Conservation (phyloP, 2,329 filamentous ascomycete genomes). For the Beauveria caledonica region DNA sequence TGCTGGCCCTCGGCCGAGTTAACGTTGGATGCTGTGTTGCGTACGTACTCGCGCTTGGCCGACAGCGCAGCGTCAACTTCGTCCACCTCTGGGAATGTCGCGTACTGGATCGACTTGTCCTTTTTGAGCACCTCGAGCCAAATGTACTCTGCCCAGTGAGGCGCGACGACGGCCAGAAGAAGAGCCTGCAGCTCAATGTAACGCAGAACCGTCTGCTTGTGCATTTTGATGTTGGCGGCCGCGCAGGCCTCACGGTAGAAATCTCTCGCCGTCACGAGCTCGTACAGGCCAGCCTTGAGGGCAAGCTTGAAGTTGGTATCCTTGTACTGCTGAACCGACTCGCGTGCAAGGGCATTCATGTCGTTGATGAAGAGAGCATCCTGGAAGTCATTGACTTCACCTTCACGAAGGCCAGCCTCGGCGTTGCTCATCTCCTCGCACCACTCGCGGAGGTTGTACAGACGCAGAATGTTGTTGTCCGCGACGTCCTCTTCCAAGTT, state of each 20-base stretch:
- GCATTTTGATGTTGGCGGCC: slow-evolving; percentile 75
- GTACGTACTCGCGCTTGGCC: slow-evolving; percentile 76
- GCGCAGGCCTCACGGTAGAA: slow-evolving; percentile 80
- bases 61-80: slow-evolving; percentile 55
- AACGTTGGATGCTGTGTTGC: slow-evolving; percentile 67
- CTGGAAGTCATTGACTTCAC: slow-evolving; percentile 67
- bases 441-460: slow-evolving; percentile 80
- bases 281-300: slow-evolving; percentile 81
- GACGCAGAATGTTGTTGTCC: slow-evolving; percentile 79
- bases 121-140: slow-evolving; percentile 87
- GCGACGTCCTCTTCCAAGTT: slow-evolving; percentile 97
- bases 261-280: slow-evolving; percentile 81
- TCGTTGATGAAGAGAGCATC: slow-evolving; percentile 91
- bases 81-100: slow-evolving; percentile 62
- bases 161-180: slow-evolving; percentile 73
- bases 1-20: slow-evolving; percentile 70
- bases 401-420: slow-evolving; percentile 60
- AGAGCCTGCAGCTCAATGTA: slow-evolving; percentile 85
- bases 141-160: slow-evolving; percentile 91
- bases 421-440: slow-evolving; percentile 77
- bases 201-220: slow-evolving; percentile 66
- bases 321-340: slow-evolving; percentile 71
- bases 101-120: slow-evolving; percentile 67
- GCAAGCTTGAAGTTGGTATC: slow-evolving; percentile 70
- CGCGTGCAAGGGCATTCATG: slow-evolving; percentile 72